A percentile compares a stretch with the other conserved stretches of the same genome.
These are phyloP conservation scores for Aureobasidium leucospermi DNA, from an alignment of 2,329 filamentous ascomycete genomes.

Conservation along the genomic window DNA sequence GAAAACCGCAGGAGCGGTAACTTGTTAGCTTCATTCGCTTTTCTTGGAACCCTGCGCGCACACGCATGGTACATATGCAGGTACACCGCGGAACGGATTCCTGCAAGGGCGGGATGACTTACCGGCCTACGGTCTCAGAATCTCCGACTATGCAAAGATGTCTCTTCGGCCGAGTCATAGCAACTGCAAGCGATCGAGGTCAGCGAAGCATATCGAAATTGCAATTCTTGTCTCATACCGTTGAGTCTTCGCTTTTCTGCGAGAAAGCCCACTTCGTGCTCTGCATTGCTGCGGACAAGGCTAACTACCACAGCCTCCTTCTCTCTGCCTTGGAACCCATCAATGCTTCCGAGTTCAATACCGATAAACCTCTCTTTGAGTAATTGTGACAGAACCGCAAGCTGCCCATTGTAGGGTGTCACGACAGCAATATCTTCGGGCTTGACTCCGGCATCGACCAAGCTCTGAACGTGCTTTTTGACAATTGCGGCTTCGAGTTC, in stretches of 20 bases:
- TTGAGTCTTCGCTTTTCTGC: conserved; percentile 88
- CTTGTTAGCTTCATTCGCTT: not conserved
- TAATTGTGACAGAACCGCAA: conserved; percentile 65
- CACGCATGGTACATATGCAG: conserved; percentile 14
- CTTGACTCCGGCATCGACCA: conserved; percentile 73
- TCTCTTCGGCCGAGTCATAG: conserved; percentile 90
- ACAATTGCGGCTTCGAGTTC: conserved; percentile 83
- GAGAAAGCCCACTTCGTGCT: conserved; percentile 85
- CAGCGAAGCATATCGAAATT: not conserved
- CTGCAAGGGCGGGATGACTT: conserved; percentile 36
- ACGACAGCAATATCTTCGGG: conserved; percentile 85
- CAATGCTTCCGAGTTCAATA: conserved; percentile 91
- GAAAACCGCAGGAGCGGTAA: conserved; percentile 9
- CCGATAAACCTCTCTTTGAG: conserved; percentile 76
- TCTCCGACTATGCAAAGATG: conserved; percentile 89
- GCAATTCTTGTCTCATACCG: conserved; percentile 49
- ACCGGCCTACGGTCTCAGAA: conserved; percentile 85
- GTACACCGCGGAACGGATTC: not conserved
- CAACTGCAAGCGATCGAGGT: conserved; percentile 52
- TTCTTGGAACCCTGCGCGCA: not conserved
- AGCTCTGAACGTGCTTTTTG: conserved; percentile 62
- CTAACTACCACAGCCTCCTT: conserved; percentile 93
- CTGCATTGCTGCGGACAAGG: conserved; percentile 83
- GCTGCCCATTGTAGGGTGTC: conserved; percentile 93
- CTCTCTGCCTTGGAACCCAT: conserved; percentile 88